Conservation (phyloP, 495 filamentous ascomycete species). For the Parachaetomium inaequale region DNA sequence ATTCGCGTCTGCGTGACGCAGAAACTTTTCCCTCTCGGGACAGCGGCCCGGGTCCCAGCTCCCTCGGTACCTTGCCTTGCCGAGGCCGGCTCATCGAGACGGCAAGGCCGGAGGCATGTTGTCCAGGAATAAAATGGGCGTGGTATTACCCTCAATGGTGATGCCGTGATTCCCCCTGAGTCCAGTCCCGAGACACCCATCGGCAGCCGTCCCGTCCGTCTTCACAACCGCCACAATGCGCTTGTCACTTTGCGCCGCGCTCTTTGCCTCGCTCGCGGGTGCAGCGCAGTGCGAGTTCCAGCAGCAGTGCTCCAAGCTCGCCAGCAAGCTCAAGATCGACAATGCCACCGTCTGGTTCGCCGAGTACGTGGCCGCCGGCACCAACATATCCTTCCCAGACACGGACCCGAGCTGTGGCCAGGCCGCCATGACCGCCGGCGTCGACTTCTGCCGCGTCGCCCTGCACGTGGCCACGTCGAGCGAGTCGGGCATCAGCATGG, state of each 20-base stretch:
- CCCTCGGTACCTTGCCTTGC: too few relatives aligned
- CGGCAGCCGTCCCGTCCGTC: neutral
- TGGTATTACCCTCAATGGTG: too few relatives aligned
- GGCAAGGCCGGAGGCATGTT: too few relatives aligned
- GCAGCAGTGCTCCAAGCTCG: slow-evolving; percentile 6
- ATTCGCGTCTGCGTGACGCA: too few relatives aligned
- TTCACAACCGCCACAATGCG: neutral
- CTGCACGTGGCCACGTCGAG: neutral
- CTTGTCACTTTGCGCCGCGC: neutral
- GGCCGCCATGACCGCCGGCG: neutral
- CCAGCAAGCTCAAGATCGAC: neutral
- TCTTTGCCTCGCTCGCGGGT: neutral
- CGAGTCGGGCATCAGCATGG: slow-evolving; percentile 9
- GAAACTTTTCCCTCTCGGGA: too few relatives aligned
- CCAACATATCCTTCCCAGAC: slow-evolving; percentile 1
- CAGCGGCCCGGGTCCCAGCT: too few relatives aligned
- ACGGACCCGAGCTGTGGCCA: neutral
- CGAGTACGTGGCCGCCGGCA: slow-evolving; percentile 2
- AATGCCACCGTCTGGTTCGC: slow-evolving; percentile 1
- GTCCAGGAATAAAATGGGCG: too few relatives aligned
- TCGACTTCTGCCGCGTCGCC: slow-evolving; percentile 9
- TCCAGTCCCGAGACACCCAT: too few relatives aligned
- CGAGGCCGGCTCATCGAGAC: too few relatives aligned
- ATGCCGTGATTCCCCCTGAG: too few relatives aligned
- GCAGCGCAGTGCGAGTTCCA: neutral